Evolutionary conservation across 805 yeast genomes (phyloP), one percentile per base, ranked within the genome.

Genomic region (Candida boidinii): DNA sequence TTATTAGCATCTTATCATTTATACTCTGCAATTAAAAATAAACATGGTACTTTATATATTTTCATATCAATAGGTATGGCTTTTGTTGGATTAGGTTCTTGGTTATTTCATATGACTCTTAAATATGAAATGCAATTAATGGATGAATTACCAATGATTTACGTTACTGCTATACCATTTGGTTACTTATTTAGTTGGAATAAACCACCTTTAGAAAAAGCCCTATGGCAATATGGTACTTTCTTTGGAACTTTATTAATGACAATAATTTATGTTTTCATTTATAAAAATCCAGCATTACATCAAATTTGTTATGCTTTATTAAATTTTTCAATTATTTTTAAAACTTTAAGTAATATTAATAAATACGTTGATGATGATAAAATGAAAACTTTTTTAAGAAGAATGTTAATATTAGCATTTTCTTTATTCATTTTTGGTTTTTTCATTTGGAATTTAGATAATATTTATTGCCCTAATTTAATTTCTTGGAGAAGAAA

Each of bases 101-200:
- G 96, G 90, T 60, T 87, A 40, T 92, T 92, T 64, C 98, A 92
- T 57, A 92, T 92, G 96, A 90, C 97, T 4, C 66, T 92, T 46
- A 68, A 74, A 42, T 92, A 90, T 57, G 85, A 82, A 51, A 92
- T 72, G 61, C 98, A 92, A 60, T 56, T 92, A 41, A 66, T 92
- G 55, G 98, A 92, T 60, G 98, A 92, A 56, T 66, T 92, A 48
- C 98, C 98, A 26, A 92, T 92, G 98, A 85, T 92, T 41, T 92
- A 92, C 59, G 96, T 95, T 16, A 92, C 98, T 2, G 90, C 96
- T 42, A 77, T 90, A 18, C 97, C 98, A 0, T 78, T 86, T 39
- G 63, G 58, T 2, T 56, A 58, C 38, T 37, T 58, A 12, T 53
- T 45, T 38, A 54, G 59, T 20, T 57, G 54, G 53, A 37, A 45